These are phyloP conservation scores for Aspergillus intermedius DNA, from an alignment of 2,329 filamentous ascomycete genomes.

Conservation along the genomic window DNA sequence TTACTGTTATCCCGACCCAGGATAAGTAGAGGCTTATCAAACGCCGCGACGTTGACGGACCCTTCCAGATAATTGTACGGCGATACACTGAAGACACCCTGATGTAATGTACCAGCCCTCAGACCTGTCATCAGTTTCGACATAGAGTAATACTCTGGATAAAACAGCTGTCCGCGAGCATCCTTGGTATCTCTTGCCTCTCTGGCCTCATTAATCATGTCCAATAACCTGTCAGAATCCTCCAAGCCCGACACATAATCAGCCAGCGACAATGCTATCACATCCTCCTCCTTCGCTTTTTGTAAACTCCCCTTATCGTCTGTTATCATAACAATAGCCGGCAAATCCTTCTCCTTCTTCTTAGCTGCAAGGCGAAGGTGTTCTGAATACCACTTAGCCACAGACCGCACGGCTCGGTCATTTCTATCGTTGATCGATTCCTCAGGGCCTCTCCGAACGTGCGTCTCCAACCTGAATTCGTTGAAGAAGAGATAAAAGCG, in stretches of 20 bases:
- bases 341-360: constrained; percentile 52
- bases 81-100: constrained; percentile 92
- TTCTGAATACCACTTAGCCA: constrained; percentile 82
- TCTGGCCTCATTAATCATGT: constrained; percentile 82
- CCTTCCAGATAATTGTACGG: constrained; percentile 97
- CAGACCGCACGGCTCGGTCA: constrained; percentile 79
- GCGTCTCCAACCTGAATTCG: constrained; percentile 89
- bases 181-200: constrained; percentile 60
- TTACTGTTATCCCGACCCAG: constrained; percentile 95
- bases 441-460: constrained; percentile 64
- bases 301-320: constrained; percentile 83
- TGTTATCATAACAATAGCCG: constrained; percentile 84
- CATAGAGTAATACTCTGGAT: constrained; percentile 80
- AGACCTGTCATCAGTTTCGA: constrained; percentile 93
- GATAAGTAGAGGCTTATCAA: constrained; percentile 80
- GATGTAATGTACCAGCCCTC: constrained; percentile 80
- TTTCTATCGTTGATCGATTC: constrained; percentile 96
- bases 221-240: constrained; percentile 75
- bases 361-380: constrained; percentile 62
- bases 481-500: constrained; percentile 99
- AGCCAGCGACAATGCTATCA: constrained; percentile 61
- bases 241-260: constrained; percentile 81
- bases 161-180: constrained; percentile 65
- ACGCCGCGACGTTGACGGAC: constrained; percentile 80
- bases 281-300: constrained; percentile 66